Evolutionary conservation across 2,329 filamentous ascomycete genomes (phyloP).

Genomic region (Ilyonectria destructans): DNA sequence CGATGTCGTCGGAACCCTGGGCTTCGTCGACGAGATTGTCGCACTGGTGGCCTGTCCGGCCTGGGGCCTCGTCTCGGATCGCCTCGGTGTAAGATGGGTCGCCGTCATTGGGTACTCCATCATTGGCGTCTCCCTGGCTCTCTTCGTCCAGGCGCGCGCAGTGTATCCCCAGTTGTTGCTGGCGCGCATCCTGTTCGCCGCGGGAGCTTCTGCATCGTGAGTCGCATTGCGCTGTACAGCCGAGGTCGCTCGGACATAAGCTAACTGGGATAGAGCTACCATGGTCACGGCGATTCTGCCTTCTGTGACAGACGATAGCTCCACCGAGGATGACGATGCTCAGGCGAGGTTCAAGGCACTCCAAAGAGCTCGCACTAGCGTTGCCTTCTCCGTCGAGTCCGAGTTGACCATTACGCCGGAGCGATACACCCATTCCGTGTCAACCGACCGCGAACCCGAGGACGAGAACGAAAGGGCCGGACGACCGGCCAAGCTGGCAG

Average conservation of each 20-base stretch:
- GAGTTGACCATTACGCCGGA: slow-evolving; percentile 83
- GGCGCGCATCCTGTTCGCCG: slow-evolving; percentile 87
- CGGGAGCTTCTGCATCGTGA: slow-evolving; percentile 91
- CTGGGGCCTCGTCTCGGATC: slow-evolving; percentile 86
- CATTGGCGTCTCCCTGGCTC: slow-evolving; percentile 82
- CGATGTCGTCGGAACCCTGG: slow-evolving; percentile 86
- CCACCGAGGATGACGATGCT: slow-evolving; percentile 45
- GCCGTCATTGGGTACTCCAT: slow-evolving; percentile 86
- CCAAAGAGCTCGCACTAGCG: slow-evolving; percentile 68
- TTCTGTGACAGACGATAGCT: slow-evolving; percentile 72
- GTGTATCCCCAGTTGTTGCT: slow-evolving; percentile 92
- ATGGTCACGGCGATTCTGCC: slow-evolving; percentile 98
- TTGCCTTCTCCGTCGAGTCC: slow-evolving; percentile 79
- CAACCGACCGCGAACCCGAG: slow-evolving; percentile 47
- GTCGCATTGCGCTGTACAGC: slow-evolving; percentile 45
- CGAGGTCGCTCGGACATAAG: slow-evolving; percentile 10
- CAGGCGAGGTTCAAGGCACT: slow-evolving; percentile 54
- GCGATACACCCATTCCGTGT: slow-evolving; percentile 63
- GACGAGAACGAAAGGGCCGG: slow-evolving; percentile 51
- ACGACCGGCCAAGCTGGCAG: slow-evolving; percentile 79
- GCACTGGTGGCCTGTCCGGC: slow-evolving; percentile 85
- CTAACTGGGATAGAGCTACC: slow-evolving; percentile 71
- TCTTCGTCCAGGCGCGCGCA: slow-evolving; percentile 89
- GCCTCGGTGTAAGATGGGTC: slow-evolving; percentile 81
- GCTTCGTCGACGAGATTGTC: slow-evolving; percentile 88